Evolutionary conservation across 2,329 filamentous ascomycete species (phyloP), one percentile per base, ranked within the genome.

Genomic region (Botrytis byssoidea): DNA sequence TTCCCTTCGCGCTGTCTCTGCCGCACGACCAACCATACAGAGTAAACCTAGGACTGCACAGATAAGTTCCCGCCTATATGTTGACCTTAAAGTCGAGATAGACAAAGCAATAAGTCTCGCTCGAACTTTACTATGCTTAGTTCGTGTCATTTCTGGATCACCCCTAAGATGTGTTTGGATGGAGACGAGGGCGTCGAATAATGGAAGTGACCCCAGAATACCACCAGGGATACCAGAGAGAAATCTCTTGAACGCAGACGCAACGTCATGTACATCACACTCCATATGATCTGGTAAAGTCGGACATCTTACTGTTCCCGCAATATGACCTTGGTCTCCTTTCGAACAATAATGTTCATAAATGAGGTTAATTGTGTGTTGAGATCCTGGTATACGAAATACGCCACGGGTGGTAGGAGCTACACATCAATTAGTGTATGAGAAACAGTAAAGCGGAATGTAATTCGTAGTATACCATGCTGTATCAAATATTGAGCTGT

Each of bases 21-120:
- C 88, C 7, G 85, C 83, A 40, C 87, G 83, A 3, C 89, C 90
- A 72, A 92, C 85, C 55, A 91, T 83, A 70, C 86, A 89, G 18
- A 92, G 83, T 20, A 92, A 83, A 0, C 90, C 91, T 79, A 92
- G 90, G 0, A 92, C 89, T 8, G 89, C 88, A 75, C 88, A 91
- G 61, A 92, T 89, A 5, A 92, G 82, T 65, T 91, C 88, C 37
- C 90, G 84, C 60, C 89, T 86, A 74, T 88, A 88, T 71, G 86
- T 86, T 0, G 89, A 91, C 72, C 84, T 83, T n/a, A 91, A 82
- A 0, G 88, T 88, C 1, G 85, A 85, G 60, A 92, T 85, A 12
- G 89, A 89, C 48, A 92, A 82, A 2, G 90, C 90, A 75, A 92
- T 90, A 5, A 92, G 84, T n/a, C 89, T 85, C 12, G 89, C 89